A percentile compares a stretch with the other conserved stretches of the same genome.
These are phyloP conservation scores for Daldinia vernicosa DNA, from an alignment of 495 filamentous ascomycete genomes.

Conservation along the genomic window DNA sequence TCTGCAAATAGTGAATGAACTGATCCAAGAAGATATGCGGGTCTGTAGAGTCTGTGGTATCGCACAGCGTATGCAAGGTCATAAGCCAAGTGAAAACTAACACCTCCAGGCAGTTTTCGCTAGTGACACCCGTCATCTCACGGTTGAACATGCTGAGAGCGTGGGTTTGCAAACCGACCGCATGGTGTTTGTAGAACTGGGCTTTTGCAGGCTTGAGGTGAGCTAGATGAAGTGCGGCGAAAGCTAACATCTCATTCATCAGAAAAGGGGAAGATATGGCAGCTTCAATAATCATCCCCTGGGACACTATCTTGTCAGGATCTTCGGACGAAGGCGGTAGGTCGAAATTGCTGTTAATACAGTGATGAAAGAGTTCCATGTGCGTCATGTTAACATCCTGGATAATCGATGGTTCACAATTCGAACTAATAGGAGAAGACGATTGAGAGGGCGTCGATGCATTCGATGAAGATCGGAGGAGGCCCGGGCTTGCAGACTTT, in stretches of 20 bases:
- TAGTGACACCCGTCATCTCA: conserved; percentile 38
- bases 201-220: conserved; percentile 42
- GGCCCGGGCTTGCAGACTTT: conserved; percentile 12
- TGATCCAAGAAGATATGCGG: conserved; percentile 10
- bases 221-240: conserved; percentile 58
- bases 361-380: conserved; percentile 30
- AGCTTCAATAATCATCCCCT: conserved; percentile 6
- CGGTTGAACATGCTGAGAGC: conserved; percentile 57
- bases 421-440: conserved; percentile 16
- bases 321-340: conserved; percentile 15
- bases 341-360: conserved; percentile 18
- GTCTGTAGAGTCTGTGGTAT: conserved; percentile 17
- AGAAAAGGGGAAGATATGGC: conserved; percentile 40
- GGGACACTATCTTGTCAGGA: not conserved
- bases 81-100: conserved; percentile 28
- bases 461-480: conserved; percentile 6
- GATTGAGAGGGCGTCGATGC: conserved; percentile 14
- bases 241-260: conserved; percentile 57
- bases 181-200: conserved; percentile 53
- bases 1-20: conserved; percentile 23
- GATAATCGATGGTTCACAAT: conserved; percentile 7
- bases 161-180: conserved; percentile 60
- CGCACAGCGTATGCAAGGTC: conserved; percentile 28
- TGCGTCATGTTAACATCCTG: conserved; percentile 34
- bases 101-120: conserved; percentile 25